Conservation (phyloP, 2,329 filamentous ascomycete species). For the Myriangium duriaei region DNA sequence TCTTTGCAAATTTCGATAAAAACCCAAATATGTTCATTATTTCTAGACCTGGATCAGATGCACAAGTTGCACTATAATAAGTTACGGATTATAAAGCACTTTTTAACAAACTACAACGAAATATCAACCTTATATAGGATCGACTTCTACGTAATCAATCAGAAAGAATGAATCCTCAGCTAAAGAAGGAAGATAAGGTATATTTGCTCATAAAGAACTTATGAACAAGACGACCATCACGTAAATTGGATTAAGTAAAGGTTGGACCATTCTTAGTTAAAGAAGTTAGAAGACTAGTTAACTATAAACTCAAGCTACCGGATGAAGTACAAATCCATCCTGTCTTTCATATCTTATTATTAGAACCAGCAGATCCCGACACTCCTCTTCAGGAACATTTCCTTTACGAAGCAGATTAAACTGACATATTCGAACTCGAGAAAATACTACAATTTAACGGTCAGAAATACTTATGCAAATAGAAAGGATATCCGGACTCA, state of each 20-base stretch:
- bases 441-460: background rate
- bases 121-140: conserved; percentile 1
- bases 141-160: background rate
- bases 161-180: conserved; percentile 4
- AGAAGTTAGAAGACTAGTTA: conserved; percentile 7
- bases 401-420: background rate
- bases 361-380: conserved; percentile 6
- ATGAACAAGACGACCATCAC: conserved; percentile 7
- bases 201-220: conserved; percentile 10
- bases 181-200: conserved; percentile 6
- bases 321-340: conserved; percentile 9
- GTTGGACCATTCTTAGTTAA: conserved; percentile 10
- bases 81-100: conserved; percentile 2
- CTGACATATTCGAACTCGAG: background rate
- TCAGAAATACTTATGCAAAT: conserved; percentile 3
- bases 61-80: conserved; percentile 4
- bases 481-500: conserved; percentile 6
- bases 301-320: conserved; percentile 10
- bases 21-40: conserved; percentile 1
- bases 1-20: background rate
- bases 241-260: conserved; percentile 10
- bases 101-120: conserved; percentile 4
- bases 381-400: background rate
- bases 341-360: conserved; percentile 12
- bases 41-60: conserved; percentile 4